phyloP scores from a whole-genome alignment of 2,329 filamentous ascomycete genomes.

The Acarospora socialis region DNA sequence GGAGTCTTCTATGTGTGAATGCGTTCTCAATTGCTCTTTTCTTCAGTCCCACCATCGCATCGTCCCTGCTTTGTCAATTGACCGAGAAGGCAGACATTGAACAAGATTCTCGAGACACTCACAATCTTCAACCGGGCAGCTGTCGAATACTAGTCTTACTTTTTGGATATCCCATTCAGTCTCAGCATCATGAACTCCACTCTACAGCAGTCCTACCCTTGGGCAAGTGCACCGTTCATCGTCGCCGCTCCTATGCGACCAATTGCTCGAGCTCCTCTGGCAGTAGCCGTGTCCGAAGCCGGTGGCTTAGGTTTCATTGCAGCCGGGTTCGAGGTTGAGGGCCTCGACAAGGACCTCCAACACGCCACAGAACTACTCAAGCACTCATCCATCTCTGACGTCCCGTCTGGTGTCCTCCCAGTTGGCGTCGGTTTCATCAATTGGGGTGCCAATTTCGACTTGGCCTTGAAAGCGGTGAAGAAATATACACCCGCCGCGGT shows the following conservation, averaged over 20 bases:
- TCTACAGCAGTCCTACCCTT: constrained; percentile 38
- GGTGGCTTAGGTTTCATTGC: constrained; percentile 42
- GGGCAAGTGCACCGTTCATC: constrained; percentile 44
- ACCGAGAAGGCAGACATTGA: too few relatives aligned
- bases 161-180: too few relatives aligned
- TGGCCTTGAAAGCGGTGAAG: constrained; percentile 18
- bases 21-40: too few relatives aligned
- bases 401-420: constrained; percentile 18
- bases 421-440: constrained; percentile 28
- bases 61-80: too few relatives aligned
- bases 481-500: constrained; percentile 24
- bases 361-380: constrained; percentile 17
- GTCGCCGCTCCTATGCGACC: constrained; percentile 55
- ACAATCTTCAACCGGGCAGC: too few relatives aligned
- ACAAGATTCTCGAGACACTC: too few relatives aligned
- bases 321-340: constrained; percentile 36
- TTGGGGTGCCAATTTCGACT: constrained; percentile 23
- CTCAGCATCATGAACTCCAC: constrained; percentile 12
- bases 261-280: constrained; percentile 42
- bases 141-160: too few relatives aligned
- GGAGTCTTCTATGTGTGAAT: too few relatives aligned
- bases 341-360: constrained; percentile 20
- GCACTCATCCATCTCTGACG: constrained; percentile 3
- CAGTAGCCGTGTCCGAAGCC: constrained; percentile 44
- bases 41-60: too few relatives aligned